A percentile compares a stretch with the other conserved stretches of the same genome.
Conservation (phyloP, 179 eudicot genomes). For the Beta macrorhiza region DNA sequence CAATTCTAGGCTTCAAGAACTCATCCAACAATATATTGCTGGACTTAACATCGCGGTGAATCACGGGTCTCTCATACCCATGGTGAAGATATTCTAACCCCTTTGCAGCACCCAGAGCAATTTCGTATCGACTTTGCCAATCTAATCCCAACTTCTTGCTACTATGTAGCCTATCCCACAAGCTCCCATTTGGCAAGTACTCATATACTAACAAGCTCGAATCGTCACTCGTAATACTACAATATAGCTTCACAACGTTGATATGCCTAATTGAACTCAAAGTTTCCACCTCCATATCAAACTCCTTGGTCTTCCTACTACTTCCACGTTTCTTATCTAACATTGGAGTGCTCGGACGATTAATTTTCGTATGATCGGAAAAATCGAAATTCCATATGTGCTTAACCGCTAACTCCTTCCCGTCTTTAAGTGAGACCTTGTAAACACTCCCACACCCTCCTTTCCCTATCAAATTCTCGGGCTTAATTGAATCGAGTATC, state of each 20-base stretch:
- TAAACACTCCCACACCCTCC: slow-evolving; percentile 93
- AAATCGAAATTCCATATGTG: slow-evolving; percentile 64
- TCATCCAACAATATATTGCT: slow-evolving; percentile 89
- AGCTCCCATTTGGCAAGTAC: slow-evolving; percentile 83
- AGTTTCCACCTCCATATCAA: slow-evolving; percentile 76
- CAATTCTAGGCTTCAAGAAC: slow-evolving; percentile 75
- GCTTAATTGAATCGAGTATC: slow-evolving; percentile 66
- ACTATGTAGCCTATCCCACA: slow-evolving; percentile 74
- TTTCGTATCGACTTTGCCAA: slow-evolving; percentile 77
- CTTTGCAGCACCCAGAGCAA: slow-evolving; percentile 79
- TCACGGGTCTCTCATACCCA: slow-evolving; percentile 72
- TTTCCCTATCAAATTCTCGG: slow-evolving; percentile 83
- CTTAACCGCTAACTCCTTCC: slow-evolving; percentile 74
- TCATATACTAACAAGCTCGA: slow-evolving; percentile 91
- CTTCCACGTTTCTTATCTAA: slow-evolving; percentile 39
- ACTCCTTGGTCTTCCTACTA: slow-evolving; percentile 46
- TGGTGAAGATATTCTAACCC: slow-evolving; percentile 92
- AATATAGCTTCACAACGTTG: slow-evolving; percentile 80
- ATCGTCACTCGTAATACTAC: slow-evolving; percentile 85
- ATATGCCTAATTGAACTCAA: slow-evolving; percentile 70
- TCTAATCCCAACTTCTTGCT: slow-evolving; percentile 50
- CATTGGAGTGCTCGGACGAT: slow-evolving; percentile 50
- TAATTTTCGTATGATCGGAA: slow-evolving; percentile 27
- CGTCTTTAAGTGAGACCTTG: slow-evolving; percentile 53
- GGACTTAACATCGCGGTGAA: slow-evolving; percentile 91